A percentile compares a stretch with the other conserved stretches of the same genome.
Conservation (phyloP, 805 yeast species). For the Grigorovia humatica region DNA sequence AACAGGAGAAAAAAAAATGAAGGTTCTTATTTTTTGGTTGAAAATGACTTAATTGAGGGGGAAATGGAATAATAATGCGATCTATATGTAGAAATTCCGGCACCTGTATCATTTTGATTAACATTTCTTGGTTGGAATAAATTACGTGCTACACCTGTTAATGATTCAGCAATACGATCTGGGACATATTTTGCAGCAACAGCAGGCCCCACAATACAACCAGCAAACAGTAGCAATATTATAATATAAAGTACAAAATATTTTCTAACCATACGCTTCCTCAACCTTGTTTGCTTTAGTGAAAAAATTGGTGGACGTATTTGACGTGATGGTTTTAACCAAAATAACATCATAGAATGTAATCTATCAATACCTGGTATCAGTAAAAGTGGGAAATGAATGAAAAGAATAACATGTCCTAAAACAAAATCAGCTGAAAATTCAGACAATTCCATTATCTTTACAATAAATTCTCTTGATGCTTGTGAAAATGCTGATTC, state of each 20-base stretch:
- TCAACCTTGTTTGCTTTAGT: slow-evolving; percentile 85
- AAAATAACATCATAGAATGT: slow-evolving; percentile 96
- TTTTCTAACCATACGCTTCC: slow-evolving; percentile 94
- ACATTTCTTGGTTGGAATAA: slow-evolving; percentile 83
- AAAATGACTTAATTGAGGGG: slow-evolving; percentile 42
- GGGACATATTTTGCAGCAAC: slow-evolving; percentile 55
- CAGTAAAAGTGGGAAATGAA: slow-evolving; percentile 76
- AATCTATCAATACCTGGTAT: slow-evolving; percentile 89
- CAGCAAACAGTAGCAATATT: slow-evolving; percentile 58
- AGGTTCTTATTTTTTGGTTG: slow-evolving; percentile 31
- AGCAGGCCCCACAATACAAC: slow-evolving; percentile 84
- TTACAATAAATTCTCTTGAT: slow-evolving; percentile 85
- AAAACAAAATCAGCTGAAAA: slow-evolving; percentile 93
- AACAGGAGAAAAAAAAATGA: background rate
- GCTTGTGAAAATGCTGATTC: slow-evolving; percentile 95
- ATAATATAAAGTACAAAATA: slow-evolving; percentile 72
- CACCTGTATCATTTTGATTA: slow-evolving; percentile 76
- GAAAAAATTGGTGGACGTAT: slow-evolving; percentile 97
- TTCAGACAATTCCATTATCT: slow-evolving; percentile 85
- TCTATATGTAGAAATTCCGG: slow-evolving; percentile 26
- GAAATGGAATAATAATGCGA: slow-evolving; percentile 38
- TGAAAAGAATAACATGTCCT: slow-evolving; percentile 80
- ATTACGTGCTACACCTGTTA: slow-evolving; percentile 43
- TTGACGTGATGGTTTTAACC: slow-evolving; percentile 94
- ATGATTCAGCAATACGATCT: slow-evolving; percentile 22